A percentile compares a stretch with the other conserved stretches of the same genome.
Conservation (phyloP, 2,329 filamentous ascomycete genomes). For the Ascochyta lentis region DNA sequence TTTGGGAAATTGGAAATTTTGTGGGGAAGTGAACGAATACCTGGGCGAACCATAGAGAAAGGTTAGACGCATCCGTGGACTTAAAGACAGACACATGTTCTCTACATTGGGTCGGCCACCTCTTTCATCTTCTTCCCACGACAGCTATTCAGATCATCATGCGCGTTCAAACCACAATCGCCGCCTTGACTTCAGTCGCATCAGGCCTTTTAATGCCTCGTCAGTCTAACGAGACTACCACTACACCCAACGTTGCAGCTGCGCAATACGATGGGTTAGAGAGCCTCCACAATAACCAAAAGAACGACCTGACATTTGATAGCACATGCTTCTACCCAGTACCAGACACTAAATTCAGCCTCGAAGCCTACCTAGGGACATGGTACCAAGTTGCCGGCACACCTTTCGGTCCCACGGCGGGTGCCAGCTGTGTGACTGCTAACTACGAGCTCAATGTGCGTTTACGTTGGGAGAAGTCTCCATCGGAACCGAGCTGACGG, state of each 20-base stretch:
- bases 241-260: conserved; percentile 23
- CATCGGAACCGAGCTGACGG: neutral
- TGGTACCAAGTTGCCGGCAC: conserved; percentile 44
- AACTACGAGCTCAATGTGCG: conserved; percentile 34
- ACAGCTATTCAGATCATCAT: conserved; percentile 12
- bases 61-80: too few species aligned
- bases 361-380: conserved; percentile 35
- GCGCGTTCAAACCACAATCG: conserved; percentile 27
- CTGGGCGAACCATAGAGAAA: conserved; percentile 7
- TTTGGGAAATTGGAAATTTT: conserved; percentile 9
- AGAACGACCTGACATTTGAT: neutral
- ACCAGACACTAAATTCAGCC: conserved; percentile 33
- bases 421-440: conserved; percentile 33
- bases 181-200: conserved; percentile 25
- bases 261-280: conserved; percentile 33
- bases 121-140: neutral
- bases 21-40: conserved; percentile 4
- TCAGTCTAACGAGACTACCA: conserved; percentile 18
- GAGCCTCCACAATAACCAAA: neutral
- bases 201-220: conserved; percentile 24
- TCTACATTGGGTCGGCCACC: too few species aligned
- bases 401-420: conserved; percentile 35
- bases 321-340: conserved; percentile 37
- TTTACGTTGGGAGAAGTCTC: neutral
- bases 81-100: too few species aligned